Conservation (phyloP, 768 basidiomycete species). For the Infundibulicybe gibba region DNA sequence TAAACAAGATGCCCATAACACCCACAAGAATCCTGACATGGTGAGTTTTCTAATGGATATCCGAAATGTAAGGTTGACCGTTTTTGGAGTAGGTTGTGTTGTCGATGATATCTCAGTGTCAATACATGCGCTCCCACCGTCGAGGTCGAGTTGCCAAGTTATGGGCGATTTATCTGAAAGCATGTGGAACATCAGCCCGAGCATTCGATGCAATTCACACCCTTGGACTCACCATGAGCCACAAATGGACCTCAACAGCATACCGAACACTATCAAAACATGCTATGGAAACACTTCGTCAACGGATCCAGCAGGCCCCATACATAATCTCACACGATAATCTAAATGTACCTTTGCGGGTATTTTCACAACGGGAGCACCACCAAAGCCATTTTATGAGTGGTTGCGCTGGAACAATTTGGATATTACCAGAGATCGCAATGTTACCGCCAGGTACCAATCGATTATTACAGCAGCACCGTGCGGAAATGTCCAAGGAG, state of each 20-base stretch:
- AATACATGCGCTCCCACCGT: constrained; percentile 11
- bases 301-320: constrained; percentile 7
- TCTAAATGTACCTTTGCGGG: constrained; percentile 14
- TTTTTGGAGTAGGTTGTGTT: background rate
- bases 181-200: constrained; percentile 14
- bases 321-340: constrained; percentile 17
- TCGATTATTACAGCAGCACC: constrained; percentile 3
- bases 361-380: constrained; percentile 17
- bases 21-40: constrained; percentile 11
- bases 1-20: constrained; percentile 8
- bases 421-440: constrained; percentile 8
- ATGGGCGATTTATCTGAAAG: constrained; percentile 14
- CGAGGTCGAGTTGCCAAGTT: constrained; percentile 8
- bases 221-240: too few species aligned
- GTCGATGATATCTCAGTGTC: constrained; percentile 3
- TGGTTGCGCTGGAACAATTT: constrained; percentile 17
- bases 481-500: background rate
- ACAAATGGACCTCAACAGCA: too few species aligned
- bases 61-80: background rate
- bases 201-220: too few species aligned
- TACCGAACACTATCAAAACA: constrained; percentile 1
- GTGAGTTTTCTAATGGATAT: background rate
- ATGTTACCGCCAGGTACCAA: constrained; percentile 5
- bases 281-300: constrained; percentile 7
- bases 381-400: constrained; percentile 18